Evolutionary conservation across 192 early-diverging fungal species (phyloP), one percentile per base, ranked within the genome.

Genomic region (Backusella liffmaniae): DNA sequence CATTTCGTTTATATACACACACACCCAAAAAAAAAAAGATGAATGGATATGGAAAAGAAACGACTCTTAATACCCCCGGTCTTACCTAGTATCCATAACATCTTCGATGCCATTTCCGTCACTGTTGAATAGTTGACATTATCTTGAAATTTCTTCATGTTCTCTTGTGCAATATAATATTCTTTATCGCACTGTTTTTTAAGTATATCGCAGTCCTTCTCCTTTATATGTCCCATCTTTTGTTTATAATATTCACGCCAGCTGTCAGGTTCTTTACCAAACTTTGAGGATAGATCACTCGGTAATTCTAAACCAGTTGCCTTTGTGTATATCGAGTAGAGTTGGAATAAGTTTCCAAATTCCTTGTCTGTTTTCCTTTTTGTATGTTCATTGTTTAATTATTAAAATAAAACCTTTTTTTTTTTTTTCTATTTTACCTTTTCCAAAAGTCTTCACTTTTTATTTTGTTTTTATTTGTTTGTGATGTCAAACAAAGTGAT

Each of bases 81-180:
- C 23, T 26, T 68, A 68, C 67, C 67, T 37, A 68, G 41, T 35
- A 68, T 68, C 67, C 67, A 68, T 37, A 68, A 12, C 67, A 68
- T 68, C 12, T 69, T 69, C 7, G 36, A 69, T 41, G 67, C 36
- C n/a, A 69, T 37, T 23, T 69, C 35, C 39, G 41, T 69, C 21
- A 69, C 34, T 37, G 37, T 41, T 12, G 67, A 39, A 41, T 69
- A 69, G 41, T 26, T 69, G 4, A 69, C 35, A 41, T 69, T 12
- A 23, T 69, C 67, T 29, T 41, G 32, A 37, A 26, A 69, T 36
- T 35, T 69, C 35, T 41, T 69, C 12, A 69, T 41, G 21, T 69
- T 41, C 12, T 69, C 37, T 9, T 69, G n/a, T 12, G 67, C 67
- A 39, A 39, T 21, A 21, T 26, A 39, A 23, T 39, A 69, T 26